Evolutionary conservation across 2,329 filamentous ascomycete species (phyloP), one percentile per base, ranked within the genome.

Genomic region (Scedosporium apiospermum): DNA sequence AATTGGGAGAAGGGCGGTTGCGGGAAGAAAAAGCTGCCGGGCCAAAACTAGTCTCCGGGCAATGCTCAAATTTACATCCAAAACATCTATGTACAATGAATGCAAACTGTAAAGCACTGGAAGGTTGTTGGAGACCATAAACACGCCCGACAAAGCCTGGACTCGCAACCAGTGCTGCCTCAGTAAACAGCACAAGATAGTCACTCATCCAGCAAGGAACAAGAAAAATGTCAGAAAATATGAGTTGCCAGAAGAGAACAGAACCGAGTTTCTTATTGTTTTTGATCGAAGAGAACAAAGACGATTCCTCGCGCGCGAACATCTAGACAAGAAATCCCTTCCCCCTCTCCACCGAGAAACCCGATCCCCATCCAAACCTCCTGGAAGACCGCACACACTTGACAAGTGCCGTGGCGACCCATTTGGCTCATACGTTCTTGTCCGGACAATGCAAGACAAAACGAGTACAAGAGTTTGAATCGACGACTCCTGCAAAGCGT

Each of bases 21-120:
- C 18, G 38, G 12, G 41, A 60, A 60, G 23, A 63, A 65, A 65
- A 63, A 65, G 60, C 60, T 63, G 71, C 69, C 66, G 69, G 70
- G 68, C 75, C 74, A 77, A 77, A 75, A 76, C 70, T 76, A 72
- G 70, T 65, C 71, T 75, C 72, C 66, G 60, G 68, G 72, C 69
- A 72, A 70, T 71, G 68, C 64, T 71, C 70, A 68, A 65, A 67
- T 69, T 70, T 68, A 63, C 69, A 67, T 64, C 69, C 61, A 63
- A 65, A 65, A 66, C 58, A 65, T 30, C 42, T 21, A 68, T 65
- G 67, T 69, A 66, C 58, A 64, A 67, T 66, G 51, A 64, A 67
- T 66, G 51, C 18, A 55, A 14, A 55, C 51, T 14, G 12, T 4
- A 55, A 23, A 27, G 51, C 18, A 55, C 18, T 27, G 62, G 63